A percentile compares a stretch with the other conserved stretches of the same genome.
Conservation (phyloP, 2,329 filamentous ascomycete genomes). For the Gnomoniopsis sp. region DNA sequence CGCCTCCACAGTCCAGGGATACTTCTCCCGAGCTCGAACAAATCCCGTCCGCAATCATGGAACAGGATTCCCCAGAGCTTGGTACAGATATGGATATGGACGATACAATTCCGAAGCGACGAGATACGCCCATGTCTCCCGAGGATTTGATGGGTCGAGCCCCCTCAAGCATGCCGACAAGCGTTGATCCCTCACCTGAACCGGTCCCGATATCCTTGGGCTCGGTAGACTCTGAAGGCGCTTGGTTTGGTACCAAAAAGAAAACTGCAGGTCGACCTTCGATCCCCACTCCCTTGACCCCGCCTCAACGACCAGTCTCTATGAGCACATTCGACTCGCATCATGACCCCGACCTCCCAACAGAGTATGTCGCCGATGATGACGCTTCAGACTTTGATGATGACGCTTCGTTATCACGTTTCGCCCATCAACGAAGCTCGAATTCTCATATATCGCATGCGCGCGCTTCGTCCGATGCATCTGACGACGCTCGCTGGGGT, state of each 20-base stretch:
- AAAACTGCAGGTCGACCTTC: constrained; percentile 35
- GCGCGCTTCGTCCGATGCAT: constrained; percentile 58
- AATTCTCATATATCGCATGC: constrained; percentile 29
- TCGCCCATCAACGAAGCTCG: constrained; percentile 31
- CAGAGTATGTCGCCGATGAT: constrained; percentile 52
- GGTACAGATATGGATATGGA: constrained; percentile 10
- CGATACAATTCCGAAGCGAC: constrained; percentile 30
- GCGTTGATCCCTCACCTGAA: constrained; percentile 48
- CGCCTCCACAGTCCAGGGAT: constrained; percentile 78
- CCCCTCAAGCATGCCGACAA: constrained; percentile 11
- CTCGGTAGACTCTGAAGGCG: constrained; percentile 92
- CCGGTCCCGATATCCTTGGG: constrained; percentile 80
- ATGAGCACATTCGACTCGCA: constrained; percentile 31
- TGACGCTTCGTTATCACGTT: constrained; percentile 69
- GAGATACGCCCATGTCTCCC: constrained; percentile 18
- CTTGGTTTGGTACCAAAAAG: constrained; percentile 64
- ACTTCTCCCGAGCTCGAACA: constrained; percentile 69
- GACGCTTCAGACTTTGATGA: constrained; percentile 59
- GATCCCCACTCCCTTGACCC: constrained; percentile 30
- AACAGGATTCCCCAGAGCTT: constrained; percentile 20
- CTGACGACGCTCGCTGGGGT: constrained; percentile 49
- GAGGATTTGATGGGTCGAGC: constrained; percentile 5
- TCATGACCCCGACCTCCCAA: constrained; percentile 45
- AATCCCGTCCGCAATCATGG: constrained; percentile 24
- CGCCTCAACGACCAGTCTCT: constrained; percentile 30